phyloP scores from a whole-genome alignment of 2,329 filamentous ascomycete species.

The Diplodia sapinea region DNA sequence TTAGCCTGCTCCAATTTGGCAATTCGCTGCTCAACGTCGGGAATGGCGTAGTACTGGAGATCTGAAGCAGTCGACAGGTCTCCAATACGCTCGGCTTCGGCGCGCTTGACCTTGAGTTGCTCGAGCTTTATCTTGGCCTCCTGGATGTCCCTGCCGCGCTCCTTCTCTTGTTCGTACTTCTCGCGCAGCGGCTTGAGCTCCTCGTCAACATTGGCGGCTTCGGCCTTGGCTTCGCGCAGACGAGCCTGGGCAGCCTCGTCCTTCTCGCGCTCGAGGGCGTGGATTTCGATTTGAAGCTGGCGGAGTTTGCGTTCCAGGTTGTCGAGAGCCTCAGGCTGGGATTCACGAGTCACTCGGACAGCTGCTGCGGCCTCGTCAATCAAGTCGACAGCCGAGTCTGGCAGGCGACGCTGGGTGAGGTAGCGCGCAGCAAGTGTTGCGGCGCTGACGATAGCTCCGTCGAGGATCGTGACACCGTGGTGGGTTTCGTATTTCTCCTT shows the following conservation, averaged over 20 bases:
- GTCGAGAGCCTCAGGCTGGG: conserved; percentile 93
- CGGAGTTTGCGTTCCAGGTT: conserved; percentile 88
- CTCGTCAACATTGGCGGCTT: conserved; percentile 93
- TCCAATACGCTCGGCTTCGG: conserved; percentile 86
- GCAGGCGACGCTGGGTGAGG: conserved; percentile 85
- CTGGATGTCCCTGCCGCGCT: conserved; percentile 88
- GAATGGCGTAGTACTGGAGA: conserved; percentile 95
- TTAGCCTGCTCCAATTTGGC: conserved; percentile 81
- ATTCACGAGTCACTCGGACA: conserved; percentile 94
- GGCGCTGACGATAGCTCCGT: conserved; percentile 88
- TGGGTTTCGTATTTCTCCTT: conserved; percentile 99
- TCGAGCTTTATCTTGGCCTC: conserved; percentile 95
- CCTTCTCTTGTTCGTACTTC: conserved; percentile 94
- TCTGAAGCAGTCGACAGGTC: conserved; percentile 90
- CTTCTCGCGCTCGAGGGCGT: conserved; percentile 90
- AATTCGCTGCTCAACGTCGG: conserved; percentile 84
- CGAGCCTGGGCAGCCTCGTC: conserved; percentile 89
- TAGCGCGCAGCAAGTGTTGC: conserved; percentile 94
- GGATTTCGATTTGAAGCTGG: conserved; percentile 96
- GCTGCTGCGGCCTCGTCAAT: conserved; percentile 96
- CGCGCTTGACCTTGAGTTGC: conserved; percentile 85
- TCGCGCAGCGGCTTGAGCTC: conserved; percentile 89
- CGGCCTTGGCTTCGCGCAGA: conserved; percentile 80
- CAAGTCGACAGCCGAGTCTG: conserved; percentile 94
- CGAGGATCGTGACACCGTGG: conserved; percentile 95